Evolutionary conservation across 2,329 filamentous ascomycete species (phyloP).

Genomic region (Westerdykella sp.): DNA sequence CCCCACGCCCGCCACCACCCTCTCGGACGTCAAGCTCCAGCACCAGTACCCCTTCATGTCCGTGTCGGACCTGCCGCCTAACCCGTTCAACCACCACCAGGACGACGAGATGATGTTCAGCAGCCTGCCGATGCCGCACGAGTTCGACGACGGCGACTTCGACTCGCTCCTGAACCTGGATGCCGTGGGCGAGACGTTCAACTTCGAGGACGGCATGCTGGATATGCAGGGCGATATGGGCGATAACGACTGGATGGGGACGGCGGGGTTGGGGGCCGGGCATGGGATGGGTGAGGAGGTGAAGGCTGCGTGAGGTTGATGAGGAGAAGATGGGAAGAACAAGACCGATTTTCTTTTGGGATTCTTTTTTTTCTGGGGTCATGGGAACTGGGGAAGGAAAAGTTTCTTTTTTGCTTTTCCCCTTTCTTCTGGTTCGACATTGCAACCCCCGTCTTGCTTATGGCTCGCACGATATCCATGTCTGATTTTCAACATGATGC

Average conservation of each 20-base stretch:
- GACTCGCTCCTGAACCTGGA: conserved; percentile 37
- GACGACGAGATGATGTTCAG: conserved; percentile 32
- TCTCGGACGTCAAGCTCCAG: background rate
- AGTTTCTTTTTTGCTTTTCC: too few species aligned
- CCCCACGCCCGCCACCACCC: background rate
- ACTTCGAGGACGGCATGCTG: conserved; percentile 24
- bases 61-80: conserved; percentile 1
- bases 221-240: conserved; percentile 9
- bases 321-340: too few species aligned
- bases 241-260: conserved; percentile 17
- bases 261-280: background rate
- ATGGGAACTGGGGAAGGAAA: too few species aligned
- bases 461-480: background rate
- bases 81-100: conserved; percentile 17
- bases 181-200: conserved; percentile 35
- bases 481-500: background rate
- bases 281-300: conserved; percentile 4
- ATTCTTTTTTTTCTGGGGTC: too few species aligned
- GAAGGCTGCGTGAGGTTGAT: background rate
- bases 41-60: conserved; percentile 11
- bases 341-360: too few species aligned
- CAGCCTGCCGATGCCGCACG: conserved; percentile 31
- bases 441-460: background rate
- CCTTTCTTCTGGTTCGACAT: background rate
- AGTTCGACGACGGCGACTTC: conserved; percentile 38